Conservation (phyloP, 2,329 filamentous ascomycete species). For the Colletotrichum costaricense region DNA sequence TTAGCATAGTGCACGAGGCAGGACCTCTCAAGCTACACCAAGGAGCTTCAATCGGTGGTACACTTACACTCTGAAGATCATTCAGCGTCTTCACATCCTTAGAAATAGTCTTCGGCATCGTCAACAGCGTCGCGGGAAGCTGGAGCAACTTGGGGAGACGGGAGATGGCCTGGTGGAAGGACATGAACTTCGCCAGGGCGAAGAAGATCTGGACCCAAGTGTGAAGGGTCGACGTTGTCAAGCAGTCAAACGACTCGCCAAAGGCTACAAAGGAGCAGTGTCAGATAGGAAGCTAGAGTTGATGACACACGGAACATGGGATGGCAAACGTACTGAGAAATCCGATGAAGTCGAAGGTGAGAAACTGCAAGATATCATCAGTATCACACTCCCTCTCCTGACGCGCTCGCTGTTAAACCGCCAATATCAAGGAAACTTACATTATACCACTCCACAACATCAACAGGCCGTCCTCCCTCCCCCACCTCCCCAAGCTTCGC, state of each 20-base stretch:
- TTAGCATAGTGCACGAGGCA: not conserved
- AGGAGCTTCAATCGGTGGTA: not conserved
- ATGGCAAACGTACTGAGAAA: slow-evolving; percentile 34
- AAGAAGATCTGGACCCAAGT: slow-evolving; percentile 41
- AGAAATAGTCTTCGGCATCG: not conserved
- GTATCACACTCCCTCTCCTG: too few relatives aligned
- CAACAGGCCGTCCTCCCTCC: slow-evolving; percentile 22
- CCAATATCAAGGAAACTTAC: not conserved
- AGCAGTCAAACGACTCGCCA: slow-evolving; percentile 42
- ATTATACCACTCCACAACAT: slow-evolving; percentile 42
- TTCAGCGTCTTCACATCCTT: not conserved
- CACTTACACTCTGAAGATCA: not conserved
- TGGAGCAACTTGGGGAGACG: not conserved
- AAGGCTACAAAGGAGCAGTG: slow-evolving; percentile 23
- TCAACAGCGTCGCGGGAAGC: not conserved
- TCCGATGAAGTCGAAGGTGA: slow-evolving; percentile 45
- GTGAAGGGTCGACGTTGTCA: slow-evolving; percentile 39
- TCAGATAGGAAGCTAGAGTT: not conserved
- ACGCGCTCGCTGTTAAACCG: not conserved
- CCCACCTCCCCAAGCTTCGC: slow-evolving; percentile 46
- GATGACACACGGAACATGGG: too few relatives aligned
- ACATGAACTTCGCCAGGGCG: slow-evolving; percentile 22
- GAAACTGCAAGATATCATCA: slow-evolving; percentile 9
- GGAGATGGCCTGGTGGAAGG: slow-evolving; percentile 4
- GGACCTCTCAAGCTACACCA: not conserved